Evolutionary conservation across 2,329 filamentous ascomycete species (phyloP).

Genomic region (Colletotrichum lindemuthianum): DNA sequence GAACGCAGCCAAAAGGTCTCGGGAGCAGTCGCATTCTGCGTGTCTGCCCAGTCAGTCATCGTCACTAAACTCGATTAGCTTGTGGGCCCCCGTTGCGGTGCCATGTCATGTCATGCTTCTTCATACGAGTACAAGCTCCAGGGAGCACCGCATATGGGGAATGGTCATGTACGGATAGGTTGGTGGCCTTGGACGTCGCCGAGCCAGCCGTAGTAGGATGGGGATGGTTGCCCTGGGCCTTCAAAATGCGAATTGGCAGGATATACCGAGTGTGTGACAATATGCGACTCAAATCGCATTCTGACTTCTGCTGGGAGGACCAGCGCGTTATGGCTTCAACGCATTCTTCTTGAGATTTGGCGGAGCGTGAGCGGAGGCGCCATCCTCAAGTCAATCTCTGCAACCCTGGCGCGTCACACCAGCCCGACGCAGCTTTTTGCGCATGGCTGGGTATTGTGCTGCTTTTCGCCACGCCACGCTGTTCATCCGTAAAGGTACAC

Average conservation of each 20-base stretch:
- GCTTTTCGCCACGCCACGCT: constrained; percentile 29
- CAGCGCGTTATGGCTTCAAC: constrained; percentile 33
- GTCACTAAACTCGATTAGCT: constrained; percentile 32
- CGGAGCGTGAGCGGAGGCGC: constrained; percentile 21
- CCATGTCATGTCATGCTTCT: constrained; percentile 18
- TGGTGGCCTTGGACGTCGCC: too few species aligned
- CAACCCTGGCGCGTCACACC: constrained; percentile 36
- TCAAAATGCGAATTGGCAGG: constrained; percentile 8
- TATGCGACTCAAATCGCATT: too few species aligned
- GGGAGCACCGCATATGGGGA: constrained; percentile 12
- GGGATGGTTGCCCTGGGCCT: background rate
- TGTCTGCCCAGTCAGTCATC: constrained; percentile 23
- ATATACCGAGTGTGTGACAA: background rate
- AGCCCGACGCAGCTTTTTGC: constrained; percentile 18
- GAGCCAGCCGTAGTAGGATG: too few species aligned
- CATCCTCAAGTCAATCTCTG: constrained; percentile 33
- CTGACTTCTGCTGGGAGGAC: constrained; percentile 26
- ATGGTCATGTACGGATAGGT: too few species aligned
- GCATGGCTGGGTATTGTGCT: constrained; percentile 24
- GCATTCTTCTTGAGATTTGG: constrained; percentile 21
- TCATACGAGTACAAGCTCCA: constrained; percentile 14
- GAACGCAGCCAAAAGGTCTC: background rate
- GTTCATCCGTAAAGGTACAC: constrained; percentile 3
- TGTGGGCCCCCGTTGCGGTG: constrained; percentile 25
- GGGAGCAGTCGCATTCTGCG: constrained; percentile 26